Percentiles rank a stretch among this genome's conserved stretches.
phyloP scores from a whole-genome alignment of 2,329 filamentous ascomycete species.

The Cladosporium halotolerans region DNA sequence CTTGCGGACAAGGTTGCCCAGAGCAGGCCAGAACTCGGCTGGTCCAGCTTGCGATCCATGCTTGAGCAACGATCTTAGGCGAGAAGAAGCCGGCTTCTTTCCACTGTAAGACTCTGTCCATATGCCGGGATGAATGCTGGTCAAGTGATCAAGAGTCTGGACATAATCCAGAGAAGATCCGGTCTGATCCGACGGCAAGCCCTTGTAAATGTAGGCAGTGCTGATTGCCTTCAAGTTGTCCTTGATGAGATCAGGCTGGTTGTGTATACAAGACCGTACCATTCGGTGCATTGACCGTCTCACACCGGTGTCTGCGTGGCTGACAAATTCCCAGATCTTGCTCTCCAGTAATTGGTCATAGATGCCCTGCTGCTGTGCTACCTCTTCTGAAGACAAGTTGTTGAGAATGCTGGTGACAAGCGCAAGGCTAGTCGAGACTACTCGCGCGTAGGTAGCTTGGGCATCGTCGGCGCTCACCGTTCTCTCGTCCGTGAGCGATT shows the following conservation, averaged over 20 bases:
- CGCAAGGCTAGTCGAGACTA: constrained; percentile 56
- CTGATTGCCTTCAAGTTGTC: constrained; percentile 51
- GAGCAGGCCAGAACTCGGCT: constrained; percentile 63
- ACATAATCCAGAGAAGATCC: constrained; percentile 69
- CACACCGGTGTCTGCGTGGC: constrained; percentile 51
- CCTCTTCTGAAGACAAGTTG: constrained; percentile 42
- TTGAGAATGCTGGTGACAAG: constrained; percentile 50
- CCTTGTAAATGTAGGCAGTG: constrained; percentile 66
- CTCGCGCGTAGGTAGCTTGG: constrained; percentile 75
- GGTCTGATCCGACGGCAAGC: constrained; percentile 63
- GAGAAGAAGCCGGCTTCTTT: constrained; percentile 50
- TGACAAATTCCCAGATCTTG: constrained; percentile 54
- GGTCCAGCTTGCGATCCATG: constrained; percentile 78
- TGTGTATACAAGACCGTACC: constrained; percentile 45
- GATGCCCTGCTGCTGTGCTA: constrained; percentile 53
- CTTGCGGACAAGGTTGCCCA: constrained; percentile 55
- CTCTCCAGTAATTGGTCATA: constrained; percentile 65
- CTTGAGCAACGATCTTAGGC: constrained; percentile 67
- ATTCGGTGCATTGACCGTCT: constrained; percentile 54
- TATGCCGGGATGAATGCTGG: constrained; percentile 56
- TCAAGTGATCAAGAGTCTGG: constrained; percentile 60
- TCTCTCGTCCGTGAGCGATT: constrained; percentile 83
- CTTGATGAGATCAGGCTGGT: constrained; percentile 37
- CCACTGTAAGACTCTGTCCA: constrained; percentile 64
- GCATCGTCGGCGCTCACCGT: constrained; percentile 79